A percentile compares a stretch with the other conserved stretches of the same genome.
phyloP scores from a whole-genome alignment of 2,329 filamentous ascomycete genomes.

The Podosphaera xanthii region DNA sequence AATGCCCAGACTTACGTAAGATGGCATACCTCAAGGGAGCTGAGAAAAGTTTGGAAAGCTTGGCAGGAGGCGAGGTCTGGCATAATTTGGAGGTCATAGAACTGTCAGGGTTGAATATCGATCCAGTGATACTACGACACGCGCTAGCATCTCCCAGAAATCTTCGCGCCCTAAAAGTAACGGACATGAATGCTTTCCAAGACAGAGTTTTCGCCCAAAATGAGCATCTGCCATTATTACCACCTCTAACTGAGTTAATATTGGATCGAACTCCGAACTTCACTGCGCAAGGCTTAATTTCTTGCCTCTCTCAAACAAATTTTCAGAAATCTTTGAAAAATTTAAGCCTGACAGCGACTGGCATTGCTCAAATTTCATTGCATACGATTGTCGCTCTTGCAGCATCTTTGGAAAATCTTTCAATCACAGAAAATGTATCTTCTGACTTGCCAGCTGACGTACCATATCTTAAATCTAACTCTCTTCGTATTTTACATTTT shows the following conservation, averaged over 20 bases:
- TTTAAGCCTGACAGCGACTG: constrained; percentile 49
- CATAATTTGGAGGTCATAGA: constrained; percentile 50
- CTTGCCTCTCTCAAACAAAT: constrained; percentile 42
- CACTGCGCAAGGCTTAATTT: constrained; percentile 45
- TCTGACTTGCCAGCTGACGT: constrained; percentile 31
- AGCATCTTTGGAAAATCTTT: constrained; percentile 22
- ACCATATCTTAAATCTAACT: constrained; percentile 42
- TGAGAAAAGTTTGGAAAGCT: constrained; percentile 50
- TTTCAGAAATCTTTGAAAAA: constrained; percentile 35
- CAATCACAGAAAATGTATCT: constrained; percentile 31
- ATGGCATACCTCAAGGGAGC: constrained; percentile 68
- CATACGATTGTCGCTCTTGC: constrained; percentile 21
- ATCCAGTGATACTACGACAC: constrained; percentile 45
- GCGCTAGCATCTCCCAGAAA: constrained; percentile 43
- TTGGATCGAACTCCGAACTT: constrained; percentile 49
- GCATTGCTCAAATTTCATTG: constrained; percentile 29
- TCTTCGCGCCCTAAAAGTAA: constrained; percentile 53
- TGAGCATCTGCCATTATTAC: constrained; percentile 46
- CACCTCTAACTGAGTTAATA: constrained; percentile 48
- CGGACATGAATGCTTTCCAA: constrained; percentile 44
- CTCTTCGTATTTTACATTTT: constrained; percentile 53
- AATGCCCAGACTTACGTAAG: constrained; percentile 66
- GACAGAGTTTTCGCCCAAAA: constrained; percentile 52
- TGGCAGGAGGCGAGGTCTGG: constrained; percentile 46
- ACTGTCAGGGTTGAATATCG: constrained; percentile 42